These are phyloP conservation scores for Phytopythium litorale DNA, from an alignment of 352 stramenopile species.

Conservation along the genomic window DNA sequence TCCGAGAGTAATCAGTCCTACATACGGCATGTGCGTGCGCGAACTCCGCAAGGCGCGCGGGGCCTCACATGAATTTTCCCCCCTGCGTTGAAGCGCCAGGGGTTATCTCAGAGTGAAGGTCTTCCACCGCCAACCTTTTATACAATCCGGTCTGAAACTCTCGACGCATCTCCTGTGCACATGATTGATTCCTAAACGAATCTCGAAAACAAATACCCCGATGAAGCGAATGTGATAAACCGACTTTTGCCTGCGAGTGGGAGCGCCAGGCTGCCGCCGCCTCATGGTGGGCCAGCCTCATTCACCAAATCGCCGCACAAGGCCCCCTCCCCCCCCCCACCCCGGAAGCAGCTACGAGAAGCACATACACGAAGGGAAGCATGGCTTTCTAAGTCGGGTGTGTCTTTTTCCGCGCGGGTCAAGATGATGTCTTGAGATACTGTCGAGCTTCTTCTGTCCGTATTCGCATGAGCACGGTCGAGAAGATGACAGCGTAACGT, in stretches of 20 bases:
- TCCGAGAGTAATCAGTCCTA: neutral
- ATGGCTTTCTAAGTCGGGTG: slow-evolving; percentile 89
- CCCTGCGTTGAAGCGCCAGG: slow-evolving; percentile 16
- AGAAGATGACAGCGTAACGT: slow-evolving; percentile 38
- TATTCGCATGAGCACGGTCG: slow-evolving; percentile 62
- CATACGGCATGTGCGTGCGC: neutral
- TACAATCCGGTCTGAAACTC: slow-evolving; percentile 16
- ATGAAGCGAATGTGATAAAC: neutral
- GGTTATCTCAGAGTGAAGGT: slow-evolving; percentile 26
- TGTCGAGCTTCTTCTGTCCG: slow-evolving; percentile 57
- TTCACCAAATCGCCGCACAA: slow-evolving; percentile 70
- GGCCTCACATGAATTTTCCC: slow-evolving; percentile 5
- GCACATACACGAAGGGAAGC: slow-evolving; percentile 71
- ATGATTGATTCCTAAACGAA: neutral
- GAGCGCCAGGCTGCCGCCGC: neutral
- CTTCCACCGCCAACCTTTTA: slow-evolving; percentile 5
- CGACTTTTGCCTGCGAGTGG: neutral
- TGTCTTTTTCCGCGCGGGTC: slow-evolving; percentile 62
- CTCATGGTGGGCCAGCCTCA: slow-evolving; percentile 14
- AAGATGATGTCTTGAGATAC: slow-evolving; percentile 75
- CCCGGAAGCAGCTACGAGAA: slow-evolving; percentile 67
- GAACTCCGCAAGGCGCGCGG: slow-evolving; percentile 9
- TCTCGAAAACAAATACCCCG: neutral
- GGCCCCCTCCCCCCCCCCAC: slow-evolving; percentile 50
- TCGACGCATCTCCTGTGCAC: neutral